Evolutionary conservation across 441 rosid species (phyloP).

Genomic region (Metrosideros polymorpha): DNA sequence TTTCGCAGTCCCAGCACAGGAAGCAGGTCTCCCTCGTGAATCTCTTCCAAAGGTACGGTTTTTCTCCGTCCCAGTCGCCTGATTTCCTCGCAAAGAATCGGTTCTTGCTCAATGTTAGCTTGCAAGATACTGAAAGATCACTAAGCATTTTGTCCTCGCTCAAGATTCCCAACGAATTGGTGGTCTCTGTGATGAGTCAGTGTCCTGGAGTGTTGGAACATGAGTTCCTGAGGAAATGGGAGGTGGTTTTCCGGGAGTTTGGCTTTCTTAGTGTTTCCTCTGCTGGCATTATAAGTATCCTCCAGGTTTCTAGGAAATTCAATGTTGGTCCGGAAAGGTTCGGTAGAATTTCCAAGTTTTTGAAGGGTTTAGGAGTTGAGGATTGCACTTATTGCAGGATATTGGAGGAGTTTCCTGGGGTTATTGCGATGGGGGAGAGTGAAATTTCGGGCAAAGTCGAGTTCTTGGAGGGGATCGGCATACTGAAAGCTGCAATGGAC

Average conservation of each 20-base stretch:
- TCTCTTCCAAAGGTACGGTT: conserved; percentile 62
- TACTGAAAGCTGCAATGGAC: conserved; percentile 26
- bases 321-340: conserved; percentile 38
- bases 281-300: conserved; percentile 1
- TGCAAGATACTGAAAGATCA: conserved; percentile 38
- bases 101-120: conserved; percentile 28
- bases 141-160: conserved; percentile 40
- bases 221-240: conserved; percentile 54
- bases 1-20: conserved; percentile 19
- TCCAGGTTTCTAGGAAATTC: conserved; percentile 34
- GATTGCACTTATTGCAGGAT: conserved; percentile 32
- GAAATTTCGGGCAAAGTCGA: conserved; percentile 38
- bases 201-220: conserved; percentile 59
- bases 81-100: conserved; percentile 31
- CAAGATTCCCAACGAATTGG: conserved; percentile 37
- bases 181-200: conserved; percentile 37
- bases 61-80: conserved; percentile 43
- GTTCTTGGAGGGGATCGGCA: conserved; percentile 34
- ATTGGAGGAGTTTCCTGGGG: conserved; percentile 44
- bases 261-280: background rate
- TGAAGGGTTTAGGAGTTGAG: conserved; percentile 54
- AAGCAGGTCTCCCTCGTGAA: conserved; percentile 44
- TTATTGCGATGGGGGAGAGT: conserved; percentile 27
- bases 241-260: conserved; percentile 14
- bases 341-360: conserved; percentile 11